Evolutionary conservation across 345 rosid species (phyloP).

Genomic region (Sonneratia alba): DNA sequence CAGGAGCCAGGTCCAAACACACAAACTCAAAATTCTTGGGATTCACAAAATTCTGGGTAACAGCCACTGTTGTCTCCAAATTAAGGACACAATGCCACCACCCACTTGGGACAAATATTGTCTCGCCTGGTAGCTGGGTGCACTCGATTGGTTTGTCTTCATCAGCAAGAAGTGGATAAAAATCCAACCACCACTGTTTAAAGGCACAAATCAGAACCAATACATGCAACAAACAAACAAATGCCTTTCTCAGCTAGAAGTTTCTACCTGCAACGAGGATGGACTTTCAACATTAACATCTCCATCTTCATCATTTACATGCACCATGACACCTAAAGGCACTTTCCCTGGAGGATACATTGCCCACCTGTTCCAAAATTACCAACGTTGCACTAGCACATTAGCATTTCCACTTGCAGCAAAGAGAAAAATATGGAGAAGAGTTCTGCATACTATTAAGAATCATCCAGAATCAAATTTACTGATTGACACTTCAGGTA

Average conservation of each 20-base stretch:
- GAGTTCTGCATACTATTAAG: background rate
- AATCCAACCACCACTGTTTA: constrained; percentile 91
- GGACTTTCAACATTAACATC: constrained; percentile 87
- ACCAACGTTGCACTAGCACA: background rate
- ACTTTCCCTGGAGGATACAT: constrained; percentile 98
- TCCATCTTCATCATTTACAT: constrained; percentile 90
- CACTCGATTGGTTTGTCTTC: constrained; percentile 91
- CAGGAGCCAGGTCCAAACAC: constrained; percentile 95
- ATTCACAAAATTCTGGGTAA: constrained; percentile 87
- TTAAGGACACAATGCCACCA: constrained; percentile 99
- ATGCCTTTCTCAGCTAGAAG: background rate
- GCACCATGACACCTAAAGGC: constrained; percentile 91
- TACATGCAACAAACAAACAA: background rate
- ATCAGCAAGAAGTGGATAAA: constrained; percentile 84
- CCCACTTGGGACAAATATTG: constrained; percentile 91
- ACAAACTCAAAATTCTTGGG: constrained; percentile 75
- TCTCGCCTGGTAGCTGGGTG: constrained; percentile 86
- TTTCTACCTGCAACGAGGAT: constrained; percentile 76
- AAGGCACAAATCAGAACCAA: constrained; percentile 8
- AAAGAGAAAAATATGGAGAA: background rate
- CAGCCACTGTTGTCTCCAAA: constrained; percentile 83
- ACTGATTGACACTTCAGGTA: background rate
- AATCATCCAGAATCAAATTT: background rate
- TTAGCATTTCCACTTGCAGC: background rate
- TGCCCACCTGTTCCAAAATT: constrained; percentile 67